A percentile compares a stretch with the other conserved stretches of the same genome.
phyloP scores from a whole-genome alignment of 2,329 filamentous ascomycete genomes.

The Calonectria pteridis region DNA sequence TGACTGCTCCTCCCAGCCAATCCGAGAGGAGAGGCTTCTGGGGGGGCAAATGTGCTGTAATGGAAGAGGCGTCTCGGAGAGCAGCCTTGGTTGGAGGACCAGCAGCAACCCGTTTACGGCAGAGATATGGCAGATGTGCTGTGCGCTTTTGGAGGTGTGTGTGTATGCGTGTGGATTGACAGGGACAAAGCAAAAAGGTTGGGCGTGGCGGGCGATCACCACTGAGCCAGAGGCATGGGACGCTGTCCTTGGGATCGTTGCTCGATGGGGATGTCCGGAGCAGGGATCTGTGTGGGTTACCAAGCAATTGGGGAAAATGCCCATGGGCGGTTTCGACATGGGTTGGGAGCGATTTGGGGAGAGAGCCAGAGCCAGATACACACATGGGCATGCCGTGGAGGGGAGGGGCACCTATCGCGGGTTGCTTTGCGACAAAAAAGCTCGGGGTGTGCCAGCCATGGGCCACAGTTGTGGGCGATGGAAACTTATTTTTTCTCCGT shows the following conservation, averaged over 20 bases:
- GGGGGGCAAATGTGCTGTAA: too few species aligned
- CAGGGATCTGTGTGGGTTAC: conserved; percentile 22
- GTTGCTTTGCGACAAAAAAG: background rate
- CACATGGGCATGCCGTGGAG: background rate
- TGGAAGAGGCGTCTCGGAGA: background rate
- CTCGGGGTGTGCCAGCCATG: background rate
- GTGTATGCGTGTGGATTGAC: background rate
- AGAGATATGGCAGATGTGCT: too few species aligned
- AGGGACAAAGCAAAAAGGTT: background rate
- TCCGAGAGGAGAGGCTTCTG: background rate
- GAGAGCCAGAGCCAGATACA: background rate
- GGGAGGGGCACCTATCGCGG: too few species aligned
- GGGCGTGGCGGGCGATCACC: background rate
- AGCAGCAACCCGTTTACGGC: too few species aligned
- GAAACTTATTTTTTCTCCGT: background rate
- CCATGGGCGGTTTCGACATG: conserved; percentile 4
- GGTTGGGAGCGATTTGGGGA: background rate
- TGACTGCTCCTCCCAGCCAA: background rate
- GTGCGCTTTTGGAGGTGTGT: background rate
- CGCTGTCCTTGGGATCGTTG: conserved; percentile 2
- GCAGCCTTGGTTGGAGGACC: background rate
- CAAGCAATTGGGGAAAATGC: conserved; percentile 19
- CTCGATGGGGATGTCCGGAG: conserved; percentile 16
- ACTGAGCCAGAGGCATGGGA: background rate
- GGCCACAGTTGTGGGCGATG: background rate